These are phyloP conservation scores for Micractinium conductrix DNA, from an alignment of 139 green algal genomes.

Conservation along the genomic window DNA sequence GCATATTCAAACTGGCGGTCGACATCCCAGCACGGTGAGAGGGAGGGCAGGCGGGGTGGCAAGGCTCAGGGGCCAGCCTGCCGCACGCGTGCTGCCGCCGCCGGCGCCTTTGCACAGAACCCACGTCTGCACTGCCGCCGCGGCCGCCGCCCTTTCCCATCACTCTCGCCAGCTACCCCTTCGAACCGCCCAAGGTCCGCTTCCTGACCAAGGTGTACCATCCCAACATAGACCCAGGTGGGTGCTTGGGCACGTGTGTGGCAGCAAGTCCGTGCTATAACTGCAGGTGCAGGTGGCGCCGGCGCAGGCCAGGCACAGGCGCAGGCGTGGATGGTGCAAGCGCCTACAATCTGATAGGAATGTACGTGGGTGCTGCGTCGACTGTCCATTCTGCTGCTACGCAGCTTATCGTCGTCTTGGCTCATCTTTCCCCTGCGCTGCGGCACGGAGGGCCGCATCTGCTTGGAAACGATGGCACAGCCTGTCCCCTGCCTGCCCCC, in stretches of 20 bases:
- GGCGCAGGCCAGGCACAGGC: no score
- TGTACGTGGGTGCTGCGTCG: no score
- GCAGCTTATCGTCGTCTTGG: no score
- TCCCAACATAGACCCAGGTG: slow-evolving; percentile 75
- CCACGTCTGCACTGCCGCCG: background rate
- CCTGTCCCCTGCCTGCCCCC: no score
- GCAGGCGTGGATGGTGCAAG: no score
- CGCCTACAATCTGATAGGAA: no score
- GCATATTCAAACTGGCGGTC: slow-evolving; percentile 57
- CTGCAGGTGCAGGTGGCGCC: no score
- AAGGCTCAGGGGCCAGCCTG: background rate
- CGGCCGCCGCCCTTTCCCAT: no score
- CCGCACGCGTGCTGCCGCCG: no score
- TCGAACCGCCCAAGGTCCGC: slow-evolving; percentile 68
- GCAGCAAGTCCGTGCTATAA: no score
- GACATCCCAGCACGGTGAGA: slow-evolving; percentile 35
- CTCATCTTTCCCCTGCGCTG: background rate
- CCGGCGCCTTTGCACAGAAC: background rate
- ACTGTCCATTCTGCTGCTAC: no score
- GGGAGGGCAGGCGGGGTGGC: background rate
- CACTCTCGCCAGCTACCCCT: slow-evolving; percentile 57
- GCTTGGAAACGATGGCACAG: slow-evolving; percentile 54
- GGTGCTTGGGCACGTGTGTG: slow-evolving; percentile 53
- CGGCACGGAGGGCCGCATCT: slow-evolving; percentile 7
- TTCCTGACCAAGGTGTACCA: slow-evolving; percentile 79